Evolutionary conservation across 2,329 filamentous ascomycete species (phyloP).

Genomic region (Tolypocladium tropicale): DNA sequence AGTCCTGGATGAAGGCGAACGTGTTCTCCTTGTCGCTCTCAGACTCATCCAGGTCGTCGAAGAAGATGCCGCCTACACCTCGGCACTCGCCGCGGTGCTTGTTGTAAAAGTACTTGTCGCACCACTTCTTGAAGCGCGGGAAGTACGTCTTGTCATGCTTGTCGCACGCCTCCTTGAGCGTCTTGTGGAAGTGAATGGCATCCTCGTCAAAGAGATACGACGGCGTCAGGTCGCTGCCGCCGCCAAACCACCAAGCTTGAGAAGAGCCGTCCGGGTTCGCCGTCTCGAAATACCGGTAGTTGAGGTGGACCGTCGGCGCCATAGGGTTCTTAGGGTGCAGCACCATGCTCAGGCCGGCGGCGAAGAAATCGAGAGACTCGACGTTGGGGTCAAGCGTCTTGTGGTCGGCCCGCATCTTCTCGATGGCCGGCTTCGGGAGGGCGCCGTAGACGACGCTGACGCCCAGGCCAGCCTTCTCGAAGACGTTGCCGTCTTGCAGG

Average conservation of each 20-base stretch:
- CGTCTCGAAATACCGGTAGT: constrained; percentile 98
- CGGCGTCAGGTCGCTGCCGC: constrained; percentile 87
- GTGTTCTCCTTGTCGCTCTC: constrained; percentile 82
- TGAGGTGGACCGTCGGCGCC: constrained; percentile 94
- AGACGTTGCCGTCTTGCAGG: constrained; percentile 89
- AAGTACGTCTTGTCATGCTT: constrained; percentile 89
- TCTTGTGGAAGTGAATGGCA: constrained; percentile 90
- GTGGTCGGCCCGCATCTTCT: constrained; percentile 90
- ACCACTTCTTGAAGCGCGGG: constrained; percentile 94
- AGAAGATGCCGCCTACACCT: constrained; percentile 94
- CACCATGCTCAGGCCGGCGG: constrained; percentile 84
- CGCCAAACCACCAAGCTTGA: constrained; percentile 97
- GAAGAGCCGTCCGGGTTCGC: constrained; percentile 69
- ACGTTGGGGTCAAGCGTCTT: constrained; percentile 74
- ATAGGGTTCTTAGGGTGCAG: constrained; percentile 91
- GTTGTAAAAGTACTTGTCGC: constrained; percentile 93
- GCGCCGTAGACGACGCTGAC: constrained; percentile 91
- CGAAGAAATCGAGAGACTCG: constrained; percentile 88
- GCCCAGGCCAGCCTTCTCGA: constrained; percentile 95
- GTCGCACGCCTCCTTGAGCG: constrained; percentile 87
- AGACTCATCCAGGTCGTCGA: constrained; percentile 85
- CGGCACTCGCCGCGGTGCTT: constrained; percentile 82
- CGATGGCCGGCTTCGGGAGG: constrained; percentile 75
- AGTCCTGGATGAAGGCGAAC: constrained; percentile 82
- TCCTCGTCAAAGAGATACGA: constrained; percentile 95